Evolutionary conservation across 352 stramenopile genomes (phyloP).

Genomic region (Phytophthora pisi): DNA sequence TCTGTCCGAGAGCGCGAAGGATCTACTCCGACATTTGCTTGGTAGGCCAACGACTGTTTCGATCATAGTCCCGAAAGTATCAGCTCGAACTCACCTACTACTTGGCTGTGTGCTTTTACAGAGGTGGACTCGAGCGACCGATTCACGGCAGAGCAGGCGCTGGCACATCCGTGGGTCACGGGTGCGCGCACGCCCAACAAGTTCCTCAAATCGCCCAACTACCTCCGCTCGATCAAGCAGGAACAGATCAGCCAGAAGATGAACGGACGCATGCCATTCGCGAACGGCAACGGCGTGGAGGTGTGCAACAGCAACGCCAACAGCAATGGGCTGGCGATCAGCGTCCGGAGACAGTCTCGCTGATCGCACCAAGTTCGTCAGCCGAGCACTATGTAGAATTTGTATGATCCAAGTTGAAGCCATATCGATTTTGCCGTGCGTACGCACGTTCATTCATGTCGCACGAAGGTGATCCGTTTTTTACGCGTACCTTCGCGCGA

Average conservation of each 20-base stretch:
- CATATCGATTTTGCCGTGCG: slow-evolving; percentile 13
- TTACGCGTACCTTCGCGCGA: slow-evolving; percentile 9
- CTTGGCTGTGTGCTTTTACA: slow-evolving; percentile 17
- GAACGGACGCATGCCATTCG: slow-evolving; percentile 33
- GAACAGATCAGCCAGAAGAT: slow-evolving; percentile 52
- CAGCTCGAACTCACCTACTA: not conserved
- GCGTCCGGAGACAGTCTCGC: slow-evolving; percentile 68
- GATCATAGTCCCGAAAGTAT: not conserved
- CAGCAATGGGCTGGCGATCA: slow-evolving; percentile 40
- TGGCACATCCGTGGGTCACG: slow-evolving; percentile 88
- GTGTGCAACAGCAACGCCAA: slow-evolving; percentile 25
- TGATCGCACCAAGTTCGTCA: slow-evolving; percentile 28
- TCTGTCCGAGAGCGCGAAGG: slow-evolving; percentile 86
- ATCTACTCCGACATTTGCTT: slow-evolving; percentile 82
- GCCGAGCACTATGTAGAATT: slow-evolving; percentile 5
- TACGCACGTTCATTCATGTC: slow-evolving; percentile 1
- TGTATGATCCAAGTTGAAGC: slow-evolving; percentile 5
- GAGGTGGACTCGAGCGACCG: slow-evolving; percentile 82
- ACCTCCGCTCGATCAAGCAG: slow-evolving; percentile 83
- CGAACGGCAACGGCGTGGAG: slow-evolving; percentile 21
- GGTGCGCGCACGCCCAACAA: slow-evolving; percentile 87
- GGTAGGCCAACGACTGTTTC: slow-evolving; percentile 32
- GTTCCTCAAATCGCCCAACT: slow-evolving; percentile 87
- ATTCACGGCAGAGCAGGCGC: slow-evolving; percentile 82
- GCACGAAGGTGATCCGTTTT: slow-evolving; percentile 6